phyloP scores from a whole-genome alignment of 768 basidiomycete species.

The Suillus discolor region DNA sequence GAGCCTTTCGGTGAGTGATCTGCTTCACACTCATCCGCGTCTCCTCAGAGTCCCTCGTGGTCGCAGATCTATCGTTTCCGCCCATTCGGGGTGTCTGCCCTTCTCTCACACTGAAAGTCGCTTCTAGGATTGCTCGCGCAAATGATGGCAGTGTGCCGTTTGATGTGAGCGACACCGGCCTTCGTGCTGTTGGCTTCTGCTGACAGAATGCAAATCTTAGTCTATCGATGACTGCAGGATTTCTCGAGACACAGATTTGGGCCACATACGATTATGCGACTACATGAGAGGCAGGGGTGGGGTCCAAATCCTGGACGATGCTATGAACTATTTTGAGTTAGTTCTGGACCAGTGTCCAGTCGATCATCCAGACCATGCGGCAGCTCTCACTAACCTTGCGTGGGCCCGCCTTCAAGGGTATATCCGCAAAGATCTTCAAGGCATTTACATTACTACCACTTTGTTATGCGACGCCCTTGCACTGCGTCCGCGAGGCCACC shows the following conservation, averaged over 20 bases:
- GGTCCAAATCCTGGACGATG: not conserved
- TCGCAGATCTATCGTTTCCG: not conserved
- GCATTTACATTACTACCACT: constrained; percentile 26
- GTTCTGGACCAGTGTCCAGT: not conserved
- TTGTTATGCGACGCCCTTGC: constrained; percentile 17
- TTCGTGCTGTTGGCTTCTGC: not conserved
- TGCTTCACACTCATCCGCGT: not conserved
- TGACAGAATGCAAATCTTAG: not conserved
- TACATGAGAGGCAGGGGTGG: not conserved
- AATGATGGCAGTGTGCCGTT: not conserved
- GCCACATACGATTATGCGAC: not conserved
- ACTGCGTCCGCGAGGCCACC: constrained; percentile 24
- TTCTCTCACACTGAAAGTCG: not conserved
- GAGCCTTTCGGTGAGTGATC: not conserved
- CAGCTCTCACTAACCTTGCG: constrained; percentile 11
- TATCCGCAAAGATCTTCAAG: constrained; percentile 14
- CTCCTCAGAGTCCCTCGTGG: not conserved
- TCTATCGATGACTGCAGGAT: not conserved
- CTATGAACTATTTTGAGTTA: not conserved
- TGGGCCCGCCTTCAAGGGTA: constrained; percentile 22
- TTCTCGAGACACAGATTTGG: not conserved
- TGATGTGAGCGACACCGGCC: not conserved
- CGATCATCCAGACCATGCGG: not conserved
- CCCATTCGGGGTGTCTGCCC: not conserved
- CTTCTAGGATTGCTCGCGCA: not conserved